Base-by-base conservation (phyloP, 1,284 basidiomycete species). In the Termitomyces sp. region DNA sequence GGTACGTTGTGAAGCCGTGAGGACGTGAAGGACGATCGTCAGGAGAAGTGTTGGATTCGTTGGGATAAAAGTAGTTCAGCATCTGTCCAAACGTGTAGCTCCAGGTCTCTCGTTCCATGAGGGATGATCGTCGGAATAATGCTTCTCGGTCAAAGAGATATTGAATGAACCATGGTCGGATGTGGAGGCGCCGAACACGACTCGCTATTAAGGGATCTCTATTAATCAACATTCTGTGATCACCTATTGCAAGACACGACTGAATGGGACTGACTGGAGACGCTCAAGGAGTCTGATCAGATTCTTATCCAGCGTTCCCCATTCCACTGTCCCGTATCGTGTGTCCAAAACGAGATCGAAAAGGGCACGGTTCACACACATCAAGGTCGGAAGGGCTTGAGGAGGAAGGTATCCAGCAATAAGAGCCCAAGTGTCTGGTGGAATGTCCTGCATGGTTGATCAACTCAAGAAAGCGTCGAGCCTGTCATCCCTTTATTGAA, bases 131-230 rank as follows among this genome's bases (percentile, higher is more conserved):
- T 43, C 39, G 36, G 44, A 40, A 58, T n/a, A 64, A 38, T 0
- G 47, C 43, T 46, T 67, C 62, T 30, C 65, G 61, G 39, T 62
- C 62, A 8, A 67, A 45, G 26, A 72, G 65, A 52, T 66, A 66
- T n/a, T 70, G 64, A 47, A 74, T 62, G 55, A 73, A 74, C 71
- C 72, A 73, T 8, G 70, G 68, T 5, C 69, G 67, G 19, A 74
- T 64, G 33, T 64, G 63, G 9, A 73, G 60, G 21, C 64, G 62
- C 26, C 64, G 58, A 19, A 73, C 70, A 39, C 64, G 64, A 36
- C 45, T 26, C 0, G 68, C 70, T 26, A 70, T 63, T 4, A 61
- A 52, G 33, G 70, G 68, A 13, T 65, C 61, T 54, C 69, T 72
- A 13, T 34, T 8, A 19, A 12, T 34, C 9, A 44, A 10, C 26